phyloP scores from a whole-genome alignment of 2,329 filamentous ascomycete genomes.

The Colletotrichum sp. region DNA sequence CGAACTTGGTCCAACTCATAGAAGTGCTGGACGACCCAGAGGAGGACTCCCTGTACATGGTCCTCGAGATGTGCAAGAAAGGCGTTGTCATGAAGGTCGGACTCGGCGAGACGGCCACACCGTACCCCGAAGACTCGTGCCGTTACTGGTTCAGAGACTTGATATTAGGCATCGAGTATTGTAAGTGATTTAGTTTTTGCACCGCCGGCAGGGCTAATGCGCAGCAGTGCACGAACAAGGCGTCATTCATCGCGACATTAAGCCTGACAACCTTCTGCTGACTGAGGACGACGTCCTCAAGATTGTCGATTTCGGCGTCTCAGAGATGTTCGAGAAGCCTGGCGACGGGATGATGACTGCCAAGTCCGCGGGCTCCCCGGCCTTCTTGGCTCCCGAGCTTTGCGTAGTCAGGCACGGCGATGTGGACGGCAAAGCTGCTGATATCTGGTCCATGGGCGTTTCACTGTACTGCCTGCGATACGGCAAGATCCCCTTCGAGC shows the following conservation, averaged over 20 bases:
- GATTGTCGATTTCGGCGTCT: constrained; percentile 98
- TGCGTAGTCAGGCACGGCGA: constrained; percentile 87
- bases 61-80: constrained; percentile 98
- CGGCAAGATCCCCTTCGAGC: constrained; percentile 86
- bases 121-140: constrained; percentile 83
- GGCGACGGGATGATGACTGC: constrained; percentile 82
- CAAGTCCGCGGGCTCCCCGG: constrained; percentile 93
- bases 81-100: constrained; percentile 97
- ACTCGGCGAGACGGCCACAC: constrained; percentile 80
- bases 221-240: constrained; percentile 84
- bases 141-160: constrained; percentile 94
- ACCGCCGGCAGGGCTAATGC: background rate
- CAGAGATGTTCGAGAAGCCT: constrained; percentile 92
- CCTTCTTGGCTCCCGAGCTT: constrained; percentile 91
- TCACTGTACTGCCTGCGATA: constrained; percentile 93
- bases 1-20: constrained; percentile 89
- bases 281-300: constrained; percentile 94
- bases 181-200: constrained; percentile 50
- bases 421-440: constrained; percentile 86
- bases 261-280: constrained; percentile 93
- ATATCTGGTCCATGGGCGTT: constrained; percentile 99
- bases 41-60: constrained; percentile 97
- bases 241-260: constrained; percentile 95
- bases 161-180: constrained; percentile 92
- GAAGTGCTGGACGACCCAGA: constrained; percentile 96